Conservation (phyloP, 116 monocot genomes). For the Iris pallida region DNA sequence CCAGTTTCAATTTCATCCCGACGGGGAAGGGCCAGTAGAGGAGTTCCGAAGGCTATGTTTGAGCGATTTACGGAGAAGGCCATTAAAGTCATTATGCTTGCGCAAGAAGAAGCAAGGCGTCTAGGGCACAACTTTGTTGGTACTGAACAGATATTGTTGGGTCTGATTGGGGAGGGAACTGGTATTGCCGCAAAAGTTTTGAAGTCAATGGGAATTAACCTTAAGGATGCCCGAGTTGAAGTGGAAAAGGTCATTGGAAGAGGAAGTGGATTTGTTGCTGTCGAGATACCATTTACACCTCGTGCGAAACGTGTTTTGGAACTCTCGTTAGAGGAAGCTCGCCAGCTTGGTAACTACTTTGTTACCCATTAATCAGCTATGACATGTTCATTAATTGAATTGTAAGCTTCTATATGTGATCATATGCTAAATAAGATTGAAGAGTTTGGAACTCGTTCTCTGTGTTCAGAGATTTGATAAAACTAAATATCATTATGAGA, state of each 20-base stretch:
- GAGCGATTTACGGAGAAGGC: slow-evolving; percentile 98
- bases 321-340: slow-evolving; percentile 87
- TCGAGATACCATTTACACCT: slow-evolving; percentile 97
- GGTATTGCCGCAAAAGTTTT: slow-evolving; percentile 96
- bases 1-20: slow-evolving; percentile 39
- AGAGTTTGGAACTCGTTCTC: no score
- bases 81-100: slow-evolving; percentile 99
- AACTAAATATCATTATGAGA: no score
- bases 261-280: slow-evolving; percentile 99
- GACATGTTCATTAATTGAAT: neutral
- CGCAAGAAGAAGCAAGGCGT: slow-evolving; percentile 93
- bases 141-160: slow-evolving; percentile 86
- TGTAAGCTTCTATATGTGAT: neutral
- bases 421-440: neutral
- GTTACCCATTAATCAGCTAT: neutral
- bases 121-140: slow-evolving; percentile 97
- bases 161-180: slow-evolving; percentile 93
- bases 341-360: slow-evolving; percentile 63
- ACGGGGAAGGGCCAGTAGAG: slow-evolving; percentile 37
- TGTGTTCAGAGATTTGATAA: no score
- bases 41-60: slow-evolving; percentile 79
- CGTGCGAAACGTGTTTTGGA: slow-evolving; percentile 96
- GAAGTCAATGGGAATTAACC: slow-evolving; percentile 97
- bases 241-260: slow-evolving; percentile 98
- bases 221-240: slow-evolving; percentile 95